Evolutionary conservation across 2,329 filamentous ascomycete genomes (phyloP).

Genomic region (Ceratocystis eucalypticola): DNA sequence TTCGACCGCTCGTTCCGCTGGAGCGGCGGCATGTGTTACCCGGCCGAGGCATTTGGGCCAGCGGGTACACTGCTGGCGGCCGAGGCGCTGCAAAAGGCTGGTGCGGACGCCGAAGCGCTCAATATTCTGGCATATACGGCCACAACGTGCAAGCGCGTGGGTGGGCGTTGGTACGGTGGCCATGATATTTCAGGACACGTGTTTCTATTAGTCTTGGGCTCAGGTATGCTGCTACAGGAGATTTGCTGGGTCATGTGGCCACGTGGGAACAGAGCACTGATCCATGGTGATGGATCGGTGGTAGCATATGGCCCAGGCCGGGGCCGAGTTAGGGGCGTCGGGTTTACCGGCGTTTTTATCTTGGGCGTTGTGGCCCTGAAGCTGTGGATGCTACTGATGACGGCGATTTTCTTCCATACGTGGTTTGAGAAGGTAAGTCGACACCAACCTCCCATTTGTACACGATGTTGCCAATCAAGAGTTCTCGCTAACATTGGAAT

Average conservation of each 20-base stretch:
- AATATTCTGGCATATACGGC: constrained; percentile 44
- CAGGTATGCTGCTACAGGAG: constrained; percentile 70
- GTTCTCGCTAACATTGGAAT: constrained; percentile 21
- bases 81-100: constrained; percentile 1
- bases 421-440: constrained; percentile 82
- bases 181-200: constrained; percentile 95
- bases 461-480: background rate
- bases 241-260: constrained; percentile 45
- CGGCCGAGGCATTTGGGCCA: constrained; percentile 29
- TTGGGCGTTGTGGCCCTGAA: constrained; percentile 54
- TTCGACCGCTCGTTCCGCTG: constrained; percentile 83
- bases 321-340: constrained; percentile 28
- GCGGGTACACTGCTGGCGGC: constrained; percentile 2
- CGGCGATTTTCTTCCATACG: constrained; percentile 94
- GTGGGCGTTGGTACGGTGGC: constrained; percentile 79
- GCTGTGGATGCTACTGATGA: constrained; percentile 97
- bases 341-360: constrained; percentile 41
- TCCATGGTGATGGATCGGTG: constrained; percentile 52
- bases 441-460: background rate
- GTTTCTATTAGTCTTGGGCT: constrained; percentile 78
- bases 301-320: constrained; percentile 35
- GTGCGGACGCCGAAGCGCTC: background rate
- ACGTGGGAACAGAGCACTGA: constrained; percentile 52
- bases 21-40: constrained; percentile 72
- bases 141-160: constrained; percentile 66